phyloP scores from a whole-genome alignment of 805 yeast species.

The Schwanniomyces polymorphus region DNA sequence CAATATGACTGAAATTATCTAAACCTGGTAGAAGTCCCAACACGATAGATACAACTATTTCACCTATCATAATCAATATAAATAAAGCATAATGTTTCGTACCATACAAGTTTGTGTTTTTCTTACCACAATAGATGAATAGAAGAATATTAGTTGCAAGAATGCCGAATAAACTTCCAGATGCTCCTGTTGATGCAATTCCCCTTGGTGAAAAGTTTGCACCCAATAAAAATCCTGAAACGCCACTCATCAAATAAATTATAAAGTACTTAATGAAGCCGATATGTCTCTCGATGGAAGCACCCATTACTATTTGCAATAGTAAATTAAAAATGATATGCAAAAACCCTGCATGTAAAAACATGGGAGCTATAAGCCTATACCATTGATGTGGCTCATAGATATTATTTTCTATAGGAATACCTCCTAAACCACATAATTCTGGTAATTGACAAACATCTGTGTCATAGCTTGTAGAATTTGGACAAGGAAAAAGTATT shows the following conservation, averaged over 20 bases:
- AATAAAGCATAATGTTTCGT: slow-evolving; percentile 47
- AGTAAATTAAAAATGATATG: slow-evolving; percentile 66
- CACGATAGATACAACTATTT: slow-evolving; percentile 58
- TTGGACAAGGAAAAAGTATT: slow-evolving; percentile 64
- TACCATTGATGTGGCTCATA: slow-evolving; percentile 65
- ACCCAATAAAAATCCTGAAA: slow-evolving; percentile 67
- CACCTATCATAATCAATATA: slow-evolving; percentile 50
- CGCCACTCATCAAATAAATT: slow-evolving; percentile 61
- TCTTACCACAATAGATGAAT: slow-evolving; percentile 52
- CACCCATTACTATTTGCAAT: slow-evolving; percentile 61
- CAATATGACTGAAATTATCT: slow-evolving; percentile 74
- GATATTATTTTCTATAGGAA: slow-evolving; percentile 30
- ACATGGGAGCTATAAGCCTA: slow-evolving; percentile 67
- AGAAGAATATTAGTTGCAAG: slow-evolving; percentile 61
- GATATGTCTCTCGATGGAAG: slow-evolving; percentile 54
- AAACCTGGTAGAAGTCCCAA: slow-evolving; percentile 71
- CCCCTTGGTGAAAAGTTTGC: slow-evolving; percentile 70
- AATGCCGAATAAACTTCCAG: slow-evolving; percentile 70
- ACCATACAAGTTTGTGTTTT: slow-evolving; percentile 45
- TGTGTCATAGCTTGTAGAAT: slow-evolving; percentile 54
- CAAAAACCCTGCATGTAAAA: slow-evolving; percentile 71
- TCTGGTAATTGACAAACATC: slow-evolving; percentile 58
- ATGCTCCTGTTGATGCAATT: slow-evolving; percentile 66
- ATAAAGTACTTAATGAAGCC: slow-evolving; percentile 55
- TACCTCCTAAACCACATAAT: slow-evolving; percentile 61